Evolutionary conservation across 305 asterid species (phyloP), one percentile per base, ranked within the genome.

Genomic region (Fraxinus angustifolia): DNA sequence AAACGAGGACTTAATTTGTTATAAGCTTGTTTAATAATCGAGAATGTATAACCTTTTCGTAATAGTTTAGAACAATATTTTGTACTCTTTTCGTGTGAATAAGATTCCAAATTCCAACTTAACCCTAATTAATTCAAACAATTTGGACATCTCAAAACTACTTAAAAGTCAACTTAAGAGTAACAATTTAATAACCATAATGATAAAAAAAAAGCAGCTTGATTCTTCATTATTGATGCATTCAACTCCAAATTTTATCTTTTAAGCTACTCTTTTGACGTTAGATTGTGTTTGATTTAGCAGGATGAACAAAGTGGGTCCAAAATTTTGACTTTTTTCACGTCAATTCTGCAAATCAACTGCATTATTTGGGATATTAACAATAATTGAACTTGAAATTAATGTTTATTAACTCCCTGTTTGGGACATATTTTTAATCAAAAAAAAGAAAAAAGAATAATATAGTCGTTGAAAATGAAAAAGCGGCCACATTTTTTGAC

Each of bases 261-360:
- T 23, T 36, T 36, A 50, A 68, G 28, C 34, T 68, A 62, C 78
- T 65, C 76, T 67, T 30, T 26, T 23, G 23, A 16, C 10, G 56
- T 30, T 67, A 75, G 28, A 79, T 50, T 40, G 2, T 40, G 14
- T 40, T 23, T 76, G 84, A 53, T 72, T 82, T 70, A 36, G 35
- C 26, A 21, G 30, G 36, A 38, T 79, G 17, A 65, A 71, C 73
- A 70, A 75, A 58, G 45, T 16, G 10, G 65, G 31, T 58, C 7
- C 30, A 53, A 58, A 45, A 70, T 23, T 34, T n/a, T 6, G 50
- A 75, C 83, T 8, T 28, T 23, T 36, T 74, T 60, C 26, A 77
- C 68, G 58, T 58, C 73, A 40, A 38, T 76, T 80, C 65, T 74
- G 73, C 77, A 71, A 84, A 76, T 81, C 67, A 34, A 78, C 12